Evolutionary conservation across 148 eudicot genomes (phyloP), one percentile per base, ranked within the genome.

Genomic region (Nepenthes mirabilis): DNA sequence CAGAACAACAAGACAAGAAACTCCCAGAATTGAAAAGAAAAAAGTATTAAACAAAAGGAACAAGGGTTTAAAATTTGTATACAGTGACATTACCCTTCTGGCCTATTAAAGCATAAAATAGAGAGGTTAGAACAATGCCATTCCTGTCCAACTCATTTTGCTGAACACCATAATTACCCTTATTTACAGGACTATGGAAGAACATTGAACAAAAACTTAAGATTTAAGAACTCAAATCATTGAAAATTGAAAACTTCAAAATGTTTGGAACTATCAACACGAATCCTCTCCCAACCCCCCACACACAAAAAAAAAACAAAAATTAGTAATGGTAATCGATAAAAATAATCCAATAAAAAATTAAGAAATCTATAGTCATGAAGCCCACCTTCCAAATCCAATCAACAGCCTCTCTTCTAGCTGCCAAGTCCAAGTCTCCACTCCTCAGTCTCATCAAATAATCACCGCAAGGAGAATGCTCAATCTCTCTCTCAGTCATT

Each of bases 341-440:
- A 51, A n/a, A 52, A 37, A 12, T 56, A 11, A 36, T 57, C 34
- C 47, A 37, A 34, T 11, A 3, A 56, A 23, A 23, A 61, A 36
- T 36, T n/a, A 6, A 36, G 36, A 5, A 5, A 6, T 9, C 6
- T 33, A 11, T 13, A 47, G 13, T 33, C 32, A 10, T 1, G 3
- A 47, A 45, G 43, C 32, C 47, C 55, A 88, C 96, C 96, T 80
- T 88, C 54, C 49, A n/a, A 80, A 88, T 85, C 96, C 91, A 88
- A 69, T 77, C 65, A 75, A 88, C 68, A 66, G 79, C 86, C 57
- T 80, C 72, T 50, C 70, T 69, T 80, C 96, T 82, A 69, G 78
- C 75, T 57, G 49, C 68, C 71, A 81, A 73, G 49, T 82, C 81
- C 82, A 79, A 77, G 36, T 73, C 86, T 61, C 88, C 89, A 81